These are phyloP conservation scores for Neurospora sp. DNA, from an alignment of 495 filamentous ascomycete genomes.

Conservation along the genomic window DNA sequence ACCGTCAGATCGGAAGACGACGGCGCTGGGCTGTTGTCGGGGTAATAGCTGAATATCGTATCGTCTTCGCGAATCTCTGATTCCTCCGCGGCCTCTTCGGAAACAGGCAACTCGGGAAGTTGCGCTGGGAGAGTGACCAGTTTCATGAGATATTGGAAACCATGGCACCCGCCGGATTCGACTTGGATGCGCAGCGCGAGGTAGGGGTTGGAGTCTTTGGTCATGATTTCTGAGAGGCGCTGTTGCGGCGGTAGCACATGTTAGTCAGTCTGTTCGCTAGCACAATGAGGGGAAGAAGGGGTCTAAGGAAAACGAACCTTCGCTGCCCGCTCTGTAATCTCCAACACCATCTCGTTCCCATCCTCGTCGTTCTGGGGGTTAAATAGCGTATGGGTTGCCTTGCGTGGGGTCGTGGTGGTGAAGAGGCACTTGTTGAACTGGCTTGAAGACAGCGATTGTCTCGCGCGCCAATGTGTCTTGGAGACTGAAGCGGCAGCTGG, in stretches of 20 bases:
- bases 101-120: slow-evolving; percentile 13
- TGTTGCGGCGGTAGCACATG: slow-evolving; percentile 2
- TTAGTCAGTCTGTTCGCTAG: background rate
- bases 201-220: slow-evolving; percentile 66
- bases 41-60: slow-evolving; percentile 42
- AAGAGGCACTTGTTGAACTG: slow-evolving; percentile 13
- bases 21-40: slow-evolving; percentile 2
- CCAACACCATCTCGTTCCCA: slow-evolving; percentile 70
- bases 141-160: slow-evolving; percentile 94
- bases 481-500: background rate
- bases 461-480: background rate
- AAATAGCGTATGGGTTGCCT: slow-evolving; percentile 33
- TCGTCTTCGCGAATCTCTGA: slow-evolving; percentile 55
- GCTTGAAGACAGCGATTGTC: slow-evolving; percentile 2
- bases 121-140: slow-evolving; percentile 50
- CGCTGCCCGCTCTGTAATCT: slow-evolving; percentile 71
- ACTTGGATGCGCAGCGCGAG: slow-evolving; percentile 84
- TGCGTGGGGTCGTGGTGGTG: slow-evolving; percentile 18
- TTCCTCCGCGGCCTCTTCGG: slow-evolving; percentile 15
- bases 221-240: slow-evolving; percentile 63
- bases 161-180: slow-evolving; percentile 88
- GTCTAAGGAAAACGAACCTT: slow-evolving; percentile 44
- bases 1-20: slow-evolving; percentile 8
- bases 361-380: slow-evolving; percentile 66
- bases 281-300: background rate